phyloP scores from a whole-genome alignment of 2,329 filamentous ascomycete genomes.

The Trichoderma harzianum region DNA sequence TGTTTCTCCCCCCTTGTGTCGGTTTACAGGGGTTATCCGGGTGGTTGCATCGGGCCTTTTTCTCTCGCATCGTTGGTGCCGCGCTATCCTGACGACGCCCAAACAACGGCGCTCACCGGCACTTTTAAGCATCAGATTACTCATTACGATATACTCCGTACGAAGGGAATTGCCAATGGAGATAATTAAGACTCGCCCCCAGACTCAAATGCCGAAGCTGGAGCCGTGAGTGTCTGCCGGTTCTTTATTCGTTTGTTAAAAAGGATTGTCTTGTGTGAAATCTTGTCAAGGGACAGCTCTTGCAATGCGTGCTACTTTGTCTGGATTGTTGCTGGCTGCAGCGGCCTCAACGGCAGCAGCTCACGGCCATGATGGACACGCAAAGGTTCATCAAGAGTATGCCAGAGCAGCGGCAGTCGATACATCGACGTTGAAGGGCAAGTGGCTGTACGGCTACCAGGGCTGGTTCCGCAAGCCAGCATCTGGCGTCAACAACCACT shows the following conservation, averaged over 20 bases:
- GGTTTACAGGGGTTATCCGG: background rate
- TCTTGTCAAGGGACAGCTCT: background rate
- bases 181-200: background rate
- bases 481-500: conserved; percentile 7
- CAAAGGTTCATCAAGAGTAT: background rate
- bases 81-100: background rate
- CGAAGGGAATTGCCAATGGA: too few species aligned
- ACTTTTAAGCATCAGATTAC: background rate
- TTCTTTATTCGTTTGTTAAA: background rate
- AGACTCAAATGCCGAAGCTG: background rate
- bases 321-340: background rate
- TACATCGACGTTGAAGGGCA: background rate
- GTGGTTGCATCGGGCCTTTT: background rate
- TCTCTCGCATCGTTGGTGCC: background rate
- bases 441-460: conserved; percentile 17
- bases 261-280: background rate
- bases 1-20: too few species aligned
- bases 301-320: background rate
- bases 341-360: background rate
- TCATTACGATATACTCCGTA: background rate
- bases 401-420: background rate
- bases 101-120: background rate
- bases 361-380: background rate
- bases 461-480: conserved; percentile 15
- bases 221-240: background rate